Evolutionary conservation across 257 asterid species (phyloP).

Genomic region (Ilex asprella): DNA sequence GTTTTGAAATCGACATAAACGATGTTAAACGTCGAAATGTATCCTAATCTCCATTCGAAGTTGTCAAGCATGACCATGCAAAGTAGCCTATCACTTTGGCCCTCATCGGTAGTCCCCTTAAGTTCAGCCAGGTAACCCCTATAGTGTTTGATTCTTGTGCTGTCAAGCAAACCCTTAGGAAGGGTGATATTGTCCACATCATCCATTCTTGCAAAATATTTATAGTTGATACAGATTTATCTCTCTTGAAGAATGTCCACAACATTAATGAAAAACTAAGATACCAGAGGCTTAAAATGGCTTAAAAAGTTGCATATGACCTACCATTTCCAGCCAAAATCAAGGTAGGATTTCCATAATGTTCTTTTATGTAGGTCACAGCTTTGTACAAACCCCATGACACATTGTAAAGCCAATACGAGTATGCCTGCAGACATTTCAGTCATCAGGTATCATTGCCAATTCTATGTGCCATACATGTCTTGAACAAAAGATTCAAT

Average conservation of each 20-base stretch:
- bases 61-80: constrained; percentile 90
- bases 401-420: constrained; percentile 83
- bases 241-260: too few relatives aligned
- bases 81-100: constrained; percentile 77
- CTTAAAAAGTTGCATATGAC: neutral
- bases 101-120: constrained; percentile 63
- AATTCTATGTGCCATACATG: too few relatives aligned
- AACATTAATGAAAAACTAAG: too few relatives aligned
- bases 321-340: constrained; percentile 84
- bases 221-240: too few relatives aligned
- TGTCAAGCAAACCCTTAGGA: constrained; percentile 52
- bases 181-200: constrained; percentile 64
- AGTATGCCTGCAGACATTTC: constrained; percentile 44
- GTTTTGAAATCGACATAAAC: constrained; percentile 76
- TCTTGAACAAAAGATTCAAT: neutral
- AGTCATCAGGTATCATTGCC: neutral
- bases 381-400: constrained; percentile 95
- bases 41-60: constrained; percentile 88
- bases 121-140: constrained; percentile 53
- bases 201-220: constrained; percentile 65
- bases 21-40: constrained; percentile 79
- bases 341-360: constrained; percentile 68
- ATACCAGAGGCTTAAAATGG: too few relatives aligned
- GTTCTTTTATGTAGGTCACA: constrained; percentile 70
- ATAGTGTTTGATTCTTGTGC: constrained; percentile 55